These are phyloP conservation scores for Coniochaeta ligniaria DNA, from an alignment of 2,329 filamentous ascomycete genomes.

Conservation along the genomic window DNA sequence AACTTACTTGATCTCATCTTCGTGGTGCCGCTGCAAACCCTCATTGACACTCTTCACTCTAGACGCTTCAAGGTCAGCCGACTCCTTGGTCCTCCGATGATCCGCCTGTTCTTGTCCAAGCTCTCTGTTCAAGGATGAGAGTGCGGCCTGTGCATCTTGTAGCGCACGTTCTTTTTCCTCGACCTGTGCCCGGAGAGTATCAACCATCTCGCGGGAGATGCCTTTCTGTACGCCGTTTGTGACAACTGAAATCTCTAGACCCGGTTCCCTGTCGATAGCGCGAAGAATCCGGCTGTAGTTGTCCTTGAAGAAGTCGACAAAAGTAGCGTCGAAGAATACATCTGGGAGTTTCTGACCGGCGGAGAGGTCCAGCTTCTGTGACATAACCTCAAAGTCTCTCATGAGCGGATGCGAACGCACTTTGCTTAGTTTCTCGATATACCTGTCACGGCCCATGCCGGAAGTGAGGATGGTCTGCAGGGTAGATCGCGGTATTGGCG, in stretches of 20 bases:
- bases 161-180: conserved; percentile 59
- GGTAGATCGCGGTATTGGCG: conserved; percentile 74
- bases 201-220: conserved; percentile 88
- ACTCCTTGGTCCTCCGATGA: conserved; percentile 59
- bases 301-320: conserved; percentile 92
- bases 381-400: conserved; percentile 82
- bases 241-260: conserved; percentile 74
- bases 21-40: conserved; percentile 61
- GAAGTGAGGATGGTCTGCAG: conserved; percentile 72
- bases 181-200: conserved; percentile 71
- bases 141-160: conserved; percentile 36
- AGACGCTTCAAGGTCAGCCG: conserved; percentile 42
- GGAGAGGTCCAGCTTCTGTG: conserved; percentile 54
- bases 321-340: conserved; percentile 77
- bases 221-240: conserved; percentile 78
- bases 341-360: conserved; percentile 56
- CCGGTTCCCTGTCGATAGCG: conserved; percentile 86
- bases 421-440: conserved; percentile 72
- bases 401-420: conserved; percentile 72
- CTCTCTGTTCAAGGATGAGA: conserved; percentile 40
- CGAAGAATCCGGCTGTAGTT: conserved; percentile 82
- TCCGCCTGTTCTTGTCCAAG: conserved; percentile 69
- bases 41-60: conserved; percentile 61
- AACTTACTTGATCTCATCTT: conserved; percentile 41
- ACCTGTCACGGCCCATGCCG: conserved; percentile 77